Evolutionary conservation across 306 rosid genomes (phyloP), one percentile per base, ranked within the genome.

Genomic region (Lathyrus tuberosus): DNA sequence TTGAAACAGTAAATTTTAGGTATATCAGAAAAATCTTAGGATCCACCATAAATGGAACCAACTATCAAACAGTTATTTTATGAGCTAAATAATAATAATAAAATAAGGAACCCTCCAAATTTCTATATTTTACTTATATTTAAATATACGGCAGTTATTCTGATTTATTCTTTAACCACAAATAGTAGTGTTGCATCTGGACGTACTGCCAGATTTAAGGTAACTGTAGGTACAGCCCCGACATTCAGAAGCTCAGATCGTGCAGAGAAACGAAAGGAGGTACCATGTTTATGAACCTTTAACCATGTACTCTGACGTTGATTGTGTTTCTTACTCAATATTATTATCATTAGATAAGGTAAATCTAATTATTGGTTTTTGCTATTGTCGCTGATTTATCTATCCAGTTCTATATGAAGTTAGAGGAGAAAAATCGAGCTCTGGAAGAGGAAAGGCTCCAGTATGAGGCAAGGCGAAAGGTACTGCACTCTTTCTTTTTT

Each of bases 201-300:
- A 41, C 89, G 89, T 72, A 87, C 88, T 44, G 51, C 78, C 58
- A 94, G 74, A 82, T 81, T 69, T 62, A 91, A 70, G 89, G 96
- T 95, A 43, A 91, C 99, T 15, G 84, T 95, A 14, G 99, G 93
- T 70, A 65, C 85, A 37, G 99, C 97, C 70, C 99, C 99, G 40
- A 78, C 82, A 8, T 95, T 95, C 65, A 84, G 76, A 81, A 49
- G 81, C 62, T 74, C 70, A 0, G 62, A 78, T 22, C 97, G 99
- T 40, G 96, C 96, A 15, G 95, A 87, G 87, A 89, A 86, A 75
- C 83, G 99, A 81, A 95, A 46, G 80, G 99, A 95, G 96, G 99
- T 94, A 86, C 38, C 41, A n/a, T 65, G 53, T 70, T 71, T 13
- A 72, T 26, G 54, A 73, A 69, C 52, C 26, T 42, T 67, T 69